Conservation (phyloP, 2,329 filamentous ascomycete genomes). For the Aureobasidium namibiae region DNA sequence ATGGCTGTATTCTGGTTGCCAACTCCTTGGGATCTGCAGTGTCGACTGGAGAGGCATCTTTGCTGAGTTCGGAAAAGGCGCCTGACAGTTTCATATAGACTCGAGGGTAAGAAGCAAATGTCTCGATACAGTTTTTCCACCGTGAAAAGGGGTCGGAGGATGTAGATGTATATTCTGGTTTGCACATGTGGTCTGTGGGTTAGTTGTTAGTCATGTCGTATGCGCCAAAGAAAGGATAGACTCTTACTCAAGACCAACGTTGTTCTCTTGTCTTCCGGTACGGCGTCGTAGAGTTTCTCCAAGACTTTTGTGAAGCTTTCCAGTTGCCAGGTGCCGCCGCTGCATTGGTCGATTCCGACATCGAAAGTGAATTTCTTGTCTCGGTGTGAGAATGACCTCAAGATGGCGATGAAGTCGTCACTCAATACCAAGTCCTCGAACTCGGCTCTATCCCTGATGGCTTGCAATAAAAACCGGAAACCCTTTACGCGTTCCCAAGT, state of each 20-base stretch:
- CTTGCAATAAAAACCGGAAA: conserved; percentile 73
- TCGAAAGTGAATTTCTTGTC: conserved; percentile 64
- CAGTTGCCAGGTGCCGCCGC: conserved; percentile 59
- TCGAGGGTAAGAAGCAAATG: conserved; percentile 54
- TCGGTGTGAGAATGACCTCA: conserved; percentile 50
- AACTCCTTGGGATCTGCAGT: conserved; percentile 44
- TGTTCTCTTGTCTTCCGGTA: conserved; percentile 51
- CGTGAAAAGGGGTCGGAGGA: conserved; percentile 47
- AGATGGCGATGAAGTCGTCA: conserved; percentile 36
- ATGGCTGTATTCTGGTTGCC: conserved; percentile 57
- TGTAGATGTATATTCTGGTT: conserved; percentile 61
- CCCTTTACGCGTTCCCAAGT: conserved; percentile 64
- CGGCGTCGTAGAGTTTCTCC: conserved; percentile 49
- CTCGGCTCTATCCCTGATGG: conserved; percentile 27
- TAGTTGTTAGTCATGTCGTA: not conserved
- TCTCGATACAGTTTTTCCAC: conserved; percentile 62
- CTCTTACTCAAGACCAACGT: conserved; percentile 59
- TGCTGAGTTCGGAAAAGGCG: conserved; percentile 67
- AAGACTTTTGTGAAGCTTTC: conserved; percentile 30
- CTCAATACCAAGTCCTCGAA: conserved; percentile 29
- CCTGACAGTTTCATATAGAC: conserved; percentile 94
- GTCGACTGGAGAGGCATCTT: conserved; percentile 30
- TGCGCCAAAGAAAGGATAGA: not conserved
- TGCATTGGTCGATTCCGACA: conserved; percentile 71
- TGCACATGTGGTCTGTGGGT: conserved; percentile 72